phyloP scores from a whole-genome alignment of 2,329 filamentous ascomycete genomes.

The Fusarium cyanostomum region DNA sequence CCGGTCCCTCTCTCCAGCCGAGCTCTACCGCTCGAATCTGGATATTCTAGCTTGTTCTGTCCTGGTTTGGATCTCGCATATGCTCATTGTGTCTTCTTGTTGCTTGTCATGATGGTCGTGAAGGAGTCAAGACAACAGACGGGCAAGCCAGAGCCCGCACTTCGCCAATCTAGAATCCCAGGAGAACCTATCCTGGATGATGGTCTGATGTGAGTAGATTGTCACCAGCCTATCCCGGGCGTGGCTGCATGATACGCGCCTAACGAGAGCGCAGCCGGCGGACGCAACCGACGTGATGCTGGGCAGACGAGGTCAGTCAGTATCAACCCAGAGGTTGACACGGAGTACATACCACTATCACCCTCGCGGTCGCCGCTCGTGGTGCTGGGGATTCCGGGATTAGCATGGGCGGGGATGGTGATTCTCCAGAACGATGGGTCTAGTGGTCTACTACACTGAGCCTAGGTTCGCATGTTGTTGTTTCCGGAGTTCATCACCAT shows the following conservation, averaged over 20 bases:
- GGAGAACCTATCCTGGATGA: slow-evolving; percentile 16
- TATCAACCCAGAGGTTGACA: slow-evolving; percentile 30
- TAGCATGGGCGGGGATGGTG: slow-evolving; percentile 24
- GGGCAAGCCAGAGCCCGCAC: neutral
- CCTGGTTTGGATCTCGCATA: neutral
- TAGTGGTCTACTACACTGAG: slow-evolving; percentile 17
- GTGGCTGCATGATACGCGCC: slow-evolving; percentile 42
- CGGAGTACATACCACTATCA: slow-evolving; percentile 35
- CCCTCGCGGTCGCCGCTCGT: slow-evolving; percentile 16
- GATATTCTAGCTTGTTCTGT: neutral
- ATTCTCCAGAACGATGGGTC: slow-evolving; percentile 28
- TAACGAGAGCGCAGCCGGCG: slow-evolving; percentile 28
- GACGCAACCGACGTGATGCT: slow-evolving; percentile 27
- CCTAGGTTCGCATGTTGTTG: slow-evolving; percentile 5
- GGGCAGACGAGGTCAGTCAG: slow-evolving; percentile 24
- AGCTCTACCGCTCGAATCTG: neutral
- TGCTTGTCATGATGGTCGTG: neutral
- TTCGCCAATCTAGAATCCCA: slow-evolving; percentile 8
- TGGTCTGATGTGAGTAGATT: slow-evolving; percentile 40
- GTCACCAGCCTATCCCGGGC: slow-evolving; percentile 33
- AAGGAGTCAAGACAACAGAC: neutral
- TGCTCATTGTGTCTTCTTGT: neutral
- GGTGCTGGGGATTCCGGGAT: slow-evolving; percentile 26
- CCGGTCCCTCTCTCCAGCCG: slow-evolving; percentile 12
- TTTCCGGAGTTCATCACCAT: neutral